These are phyloP conservation scores for Lodderomyces oxycetoniae DNA, from an alignment of 1,139 yeast genomes.

Conservation along the genomic window DNA sequence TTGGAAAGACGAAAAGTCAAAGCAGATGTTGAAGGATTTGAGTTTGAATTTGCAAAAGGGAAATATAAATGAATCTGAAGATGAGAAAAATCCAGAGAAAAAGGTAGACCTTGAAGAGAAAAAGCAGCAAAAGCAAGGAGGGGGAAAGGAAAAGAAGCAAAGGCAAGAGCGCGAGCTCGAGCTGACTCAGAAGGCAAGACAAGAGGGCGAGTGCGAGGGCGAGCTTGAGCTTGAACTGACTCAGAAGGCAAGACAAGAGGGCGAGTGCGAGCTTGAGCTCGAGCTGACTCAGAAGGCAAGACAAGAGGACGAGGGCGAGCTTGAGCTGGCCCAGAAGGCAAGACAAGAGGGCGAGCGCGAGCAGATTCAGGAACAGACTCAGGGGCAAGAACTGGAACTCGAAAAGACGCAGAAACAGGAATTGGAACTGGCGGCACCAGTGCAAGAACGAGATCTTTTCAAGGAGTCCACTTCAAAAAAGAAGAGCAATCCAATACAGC, in stretches of 20 bases:
- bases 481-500: conserved; percentile 4
- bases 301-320: neutral
- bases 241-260: neutral
- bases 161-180: neutral
- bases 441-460: neutral
- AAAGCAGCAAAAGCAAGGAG: conserved; percentile 9
- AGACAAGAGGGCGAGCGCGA: no score
- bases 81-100: neutral
- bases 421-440: neutral
- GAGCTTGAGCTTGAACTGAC: neutral
- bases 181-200: neutral
- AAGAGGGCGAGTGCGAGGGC: neutral
- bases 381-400: no score
- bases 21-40: conserved; percentile 24
- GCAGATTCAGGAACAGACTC: neutral
- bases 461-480: conserved; percentile 3
- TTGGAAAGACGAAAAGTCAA: conserved; percentile 24
- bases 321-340: no score
- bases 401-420: neutral
- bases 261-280: no score
- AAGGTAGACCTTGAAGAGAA: neutral
- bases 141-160: conserved; percentile 6
- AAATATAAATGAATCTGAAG: conserved; percentile 16
- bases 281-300: neutral
- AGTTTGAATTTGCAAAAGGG: conserved; percentile 30